Evolutionary conservation across 768 basidiomycete species (phyloP).

Genomic region (Hericium erinaceus): DNA sequence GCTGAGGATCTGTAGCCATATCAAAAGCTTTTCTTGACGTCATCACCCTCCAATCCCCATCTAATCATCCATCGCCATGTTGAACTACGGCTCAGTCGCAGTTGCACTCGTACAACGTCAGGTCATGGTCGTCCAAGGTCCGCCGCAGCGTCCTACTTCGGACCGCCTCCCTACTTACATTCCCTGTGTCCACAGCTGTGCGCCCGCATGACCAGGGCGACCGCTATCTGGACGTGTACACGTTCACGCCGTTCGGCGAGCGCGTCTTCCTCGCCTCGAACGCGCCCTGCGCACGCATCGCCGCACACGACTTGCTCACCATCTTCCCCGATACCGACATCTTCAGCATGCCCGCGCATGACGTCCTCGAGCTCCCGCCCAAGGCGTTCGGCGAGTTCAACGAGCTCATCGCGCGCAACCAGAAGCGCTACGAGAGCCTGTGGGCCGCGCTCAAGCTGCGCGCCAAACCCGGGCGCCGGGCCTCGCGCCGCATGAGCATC

Average conservation of each 20-base stretch:
- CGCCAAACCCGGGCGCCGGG: background rate
- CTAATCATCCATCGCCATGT: constrained; percentile 3
- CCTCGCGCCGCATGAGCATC: background rate
- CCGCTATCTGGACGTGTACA: constrained; percentile 55
- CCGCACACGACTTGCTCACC: constrained; percentile 46
- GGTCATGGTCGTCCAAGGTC: constrained; percentile 63
- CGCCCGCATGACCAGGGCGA: constrained; percentile 48
- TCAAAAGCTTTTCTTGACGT: background rate
- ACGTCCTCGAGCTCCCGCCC: constrained; percentile 58
- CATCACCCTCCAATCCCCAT: background rate
- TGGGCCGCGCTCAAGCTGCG: constrained; percentile 41
- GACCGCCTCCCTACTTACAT: background rate
- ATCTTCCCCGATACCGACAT: constrained; percentile 40
- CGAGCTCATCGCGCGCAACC: constrained; percentile 41
- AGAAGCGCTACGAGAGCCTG: constrained; percentile 47
- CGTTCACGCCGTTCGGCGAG: constrained; percentile 54
- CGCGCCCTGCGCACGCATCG: constrained; percentile 55
- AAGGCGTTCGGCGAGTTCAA: constrained; percentile 51
- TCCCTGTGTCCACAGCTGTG: constrained; percentile 32
- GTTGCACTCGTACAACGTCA: constrained; percentile 61
- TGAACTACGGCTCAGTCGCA: constrained; percentile 44
- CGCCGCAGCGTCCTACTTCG: constrained; percentile 1
- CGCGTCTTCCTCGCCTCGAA: constrained; percentile 55
- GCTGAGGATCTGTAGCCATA: background rate
- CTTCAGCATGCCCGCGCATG: constrained; percentile 22